These are phyloP conservation scores for Kazachstania sp. DNA, from an alignment of 1,139 yeast species.

Conservation along the genomic window DNA sequence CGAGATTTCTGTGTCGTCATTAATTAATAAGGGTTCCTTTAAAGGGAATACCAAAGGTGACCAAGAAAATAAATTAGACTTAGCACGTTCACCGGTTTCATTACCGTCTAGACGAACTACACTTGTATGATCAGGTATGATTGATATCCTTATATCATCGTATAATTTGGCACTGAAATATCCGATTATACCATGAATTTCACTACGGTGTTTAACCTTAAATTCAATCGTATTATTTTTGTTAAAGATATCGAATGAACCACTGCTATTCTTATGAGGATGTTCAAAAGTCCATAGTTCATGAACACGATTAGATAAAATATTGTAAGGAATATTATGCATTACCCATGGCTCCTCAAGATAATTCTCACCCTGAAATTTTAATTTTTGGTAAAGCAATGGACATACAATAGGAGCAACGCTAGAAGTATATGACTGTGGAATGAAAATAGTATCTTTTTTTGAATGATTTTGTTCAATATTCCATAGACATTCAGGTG, in stretches of 20 bases:
- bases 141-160: conserved; percentile 48
- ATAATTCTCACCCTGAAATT: background rate
- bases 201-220: conserved; percentile 38
- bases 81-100: conserved; percentile 7
- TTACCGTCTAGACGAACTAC: conserved; percentile 7
- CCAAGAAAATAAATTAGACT: conserved; percentile 48
- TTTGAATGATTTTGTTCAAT: conserved; percentile 31
- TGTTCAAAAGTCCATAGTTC: conserved; percentile 49
- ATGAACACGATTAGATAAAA: conserved; percentile 36
- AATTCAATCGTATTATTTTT: conserved; percentile 27
- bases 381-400: conserved; percentile 33
- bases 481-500: conserved; percentile 62
- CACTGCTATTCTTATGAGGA: conserved; percentile 28
- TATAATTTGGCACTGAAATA: conserved; percentile 61
- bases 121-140: conserved; percentile 37
- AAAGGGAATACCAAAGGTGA: conserved; percentile 72
- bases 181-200: conserved; percentile 68
- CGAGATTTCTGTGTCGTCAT: conserved; percentile 47
- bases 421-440: conserved; percentile 50
- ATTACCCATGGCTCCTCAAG: conserved; percentile 54
- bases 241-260: conserved; percentile 10
- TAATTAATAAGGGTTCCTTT: conserved; percentile 39
- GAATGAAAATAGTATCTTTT: conserved; percentile 44
- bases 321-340: conserved; percentile 44
- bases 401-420: conserved; percentile 63